Percentiles rank a stretch among this genome's conserved stretches.
phyloP scores from a whole-genome alignment of 805 yeast species.

The Maudiozyma serrabonitensis region DNA sequence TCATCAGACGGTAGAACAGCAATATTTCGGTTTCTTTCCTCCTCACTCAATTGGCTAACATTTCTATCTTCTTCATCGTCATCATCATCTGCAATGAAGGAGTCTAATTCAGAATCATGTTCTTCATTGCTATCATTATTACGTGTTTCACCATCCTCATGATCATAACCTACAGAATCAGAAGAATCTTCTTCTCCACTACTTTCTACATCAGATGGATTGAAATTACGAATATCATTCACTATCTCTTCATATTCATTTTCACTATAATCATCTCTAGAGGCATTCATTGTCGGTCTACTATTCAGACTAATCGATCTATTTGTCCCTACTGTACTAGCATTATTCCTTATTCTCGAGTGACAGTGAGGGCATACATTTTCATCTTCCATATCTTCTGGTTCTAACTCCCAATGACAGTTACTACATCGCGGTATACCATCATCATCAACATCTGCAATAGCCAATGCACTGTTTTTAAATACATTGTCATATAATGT shows the following conservation, averaged over 20 bases:
- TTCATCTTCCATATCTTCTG: constrained; percentile 31
- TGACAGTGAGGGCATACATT: constrained; percentile 62
- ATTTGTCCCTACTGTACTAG: background rate
- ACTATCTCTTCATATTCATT: constrained; percentile 14
- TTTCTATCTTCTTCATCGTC: constrained; percentile 3
- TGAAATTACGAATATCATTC: constrained; percentile 4
- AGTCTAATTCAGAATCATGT: constrained; percentile 13
- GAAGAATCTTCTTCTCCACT: constrained; percentile 2
- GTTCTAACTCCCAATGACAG: constrained; percentile 67
- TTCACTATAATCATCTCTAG: constrained; percentile 20
- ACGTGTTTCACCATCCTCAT: constrained; percentile 9
- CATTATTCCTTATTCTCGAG: constrained; percentile 34
- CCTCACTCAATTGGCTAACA: background rate
- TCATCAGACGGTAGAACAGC: constrained; percentile 1
- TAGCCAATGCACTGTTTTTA: constrained; percentile 38
- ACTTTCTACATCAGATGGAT: constrained; percentile 7
- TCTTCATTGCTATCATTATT: constrained; percentile 6
- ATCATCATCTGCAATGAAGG: constrained; percentile 15
- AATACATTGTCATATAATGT: constrained; percentile 43
- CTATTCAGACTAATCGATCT: background rate
- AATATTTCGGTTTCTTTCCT: background rate
- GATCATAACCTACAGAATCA: background rate
- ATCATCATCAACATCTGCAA: constrained; percentile 54
- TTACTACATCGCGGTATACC: constrained; percentile 67
- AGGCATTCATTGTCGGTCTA: background rate